phyloP scores from a whole-genome alignment of 139 green algal genomes.

The Chlamydomonas schloesseri region DNA sequence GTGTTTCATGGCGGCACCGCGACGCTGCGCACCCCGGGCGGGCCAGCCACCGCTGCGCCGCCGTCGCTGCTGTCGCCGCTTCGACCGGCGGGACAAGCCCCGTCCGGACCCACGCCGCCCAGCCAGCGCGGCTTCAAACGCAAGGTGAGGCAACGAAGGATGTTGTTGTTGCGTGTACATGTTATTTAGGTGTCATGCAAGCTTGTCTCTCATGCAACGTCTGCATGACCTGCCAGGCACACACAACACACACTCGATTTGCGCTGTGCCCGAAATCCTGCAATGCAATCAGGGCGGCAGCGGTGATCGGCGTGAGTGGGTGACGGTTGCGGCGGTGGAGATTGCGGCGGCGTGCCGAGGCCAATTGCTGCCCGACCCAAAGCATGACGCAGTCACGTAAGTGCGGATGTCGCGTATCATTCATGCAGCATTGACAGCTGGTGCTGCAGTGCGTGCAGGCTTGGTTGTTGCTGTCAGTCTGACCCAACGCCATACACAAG shows the following conservation, averaged over 20 bases:
- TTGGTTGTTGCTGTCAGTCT: no score
- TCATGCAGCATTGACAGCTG: no score
- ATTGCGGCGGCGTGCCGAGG: slow-evolving; percentile 83
- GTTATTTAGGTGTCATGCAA: no score
- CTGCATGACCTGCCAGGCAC: no score
- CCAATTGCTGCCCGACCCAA: slow-evolving; percentile 85
- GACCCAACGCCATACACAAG: no score
- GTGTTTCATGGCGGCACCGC: background rate
- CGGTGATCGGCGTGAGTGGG: slow-evolving; percentile 63
- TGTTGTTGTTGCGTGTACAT: no score
- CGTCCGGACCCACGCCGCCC: slow-evolving; percentile 65
- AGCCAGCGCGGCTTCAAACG: slow-evolving; percentile 83
- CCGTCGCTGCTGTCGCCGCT: slow-evolving; percentile 33
- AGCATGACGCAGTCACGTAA: slow-evolving; percentile 77
- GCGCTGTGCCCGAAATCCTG: no score
- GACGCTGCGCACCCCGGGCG: slow-evolving; percentile 9
- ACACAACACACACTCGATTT: no score
- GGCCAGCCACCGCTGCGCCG: background rate
- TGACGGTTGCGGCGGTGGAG: slow-evolving; percentile 86
- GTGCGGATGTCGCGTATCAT: no score
- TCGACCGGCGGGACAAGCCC: slow-evolving; percentile 23
- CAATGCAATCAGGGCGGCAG: slow-evolving; percentile 56
- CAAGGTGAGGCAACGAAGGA: slow-evolving; percentile 39
- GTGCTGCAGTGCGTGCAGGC: no score
- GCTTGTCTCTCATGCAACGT: no score